Conservation (phyloP, 495 filamentous ascomycete species). For the Daldinia grandis region DNA sequence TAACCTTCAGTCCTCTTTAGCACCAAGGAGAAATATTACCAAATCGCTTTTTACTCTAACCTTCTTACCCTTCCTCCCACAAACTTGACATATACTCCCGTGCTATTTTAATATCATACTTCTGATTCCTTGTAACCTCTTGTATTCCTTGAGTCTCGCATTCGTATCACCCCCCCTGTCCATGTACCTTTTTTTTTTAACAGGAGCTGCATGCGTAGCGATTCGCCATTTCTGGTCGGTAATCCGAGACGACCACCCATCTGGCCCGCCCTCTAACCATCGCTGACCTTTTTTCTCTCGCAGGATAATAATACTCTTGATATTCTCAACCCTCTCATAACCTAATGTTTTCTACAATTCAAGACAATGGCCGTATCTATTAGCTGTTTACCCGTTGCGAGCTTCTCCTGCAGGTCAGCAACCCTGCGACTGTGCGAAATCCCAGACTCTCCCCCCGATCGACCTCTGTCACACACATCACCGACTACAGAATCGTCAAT, state of each 20-base stretch:
- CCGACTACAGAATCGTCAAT: background rate
- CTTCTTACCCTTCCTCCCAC: slow-evolving; percentile 31
- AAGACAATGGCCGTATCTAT: background rate
- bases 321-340: background rate
- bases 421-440: slow-evolving; percentile 3
- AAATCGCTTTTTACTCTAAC: slow-evolving; percentile 25
- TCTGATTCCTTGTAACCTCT: background rate
- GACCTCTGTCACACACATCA: background rate
- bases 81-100: slow-evolving; percentile 14
- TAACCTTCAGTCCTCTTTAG: slow-evolving; percentile 32
- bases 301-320: slow-evolving; percentile 14
- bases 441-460: background rate
- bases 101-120: slow-evolving; percentile 12
- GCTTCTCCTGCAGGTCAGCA: background rate
- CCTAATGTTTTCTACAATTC: background rate
- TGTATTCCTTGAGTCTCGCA: background rate
- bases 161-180: background rate
- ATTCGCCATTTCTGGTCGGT: slow-evolving; percentile 27
- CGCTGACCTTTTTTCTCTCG: slow-evolving; percentile 22
- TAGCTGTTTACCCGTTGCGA: background rate
- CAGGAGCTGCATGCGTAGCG: slow-evolving; percentile 11
- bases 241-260: slow-evolving; percentile 29
- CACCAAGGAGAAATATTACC: slow-evolving; percentile 38
- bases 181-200: background rate
- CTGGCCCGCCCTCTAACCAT: slow-evolving; percentile 11